A percentile compares a stretch with the other conserved stretches of the same genome.
phyloP scores from a whole-genome alignment of 441 rosid genomes.

The Raphanus hybrid region DNA sequence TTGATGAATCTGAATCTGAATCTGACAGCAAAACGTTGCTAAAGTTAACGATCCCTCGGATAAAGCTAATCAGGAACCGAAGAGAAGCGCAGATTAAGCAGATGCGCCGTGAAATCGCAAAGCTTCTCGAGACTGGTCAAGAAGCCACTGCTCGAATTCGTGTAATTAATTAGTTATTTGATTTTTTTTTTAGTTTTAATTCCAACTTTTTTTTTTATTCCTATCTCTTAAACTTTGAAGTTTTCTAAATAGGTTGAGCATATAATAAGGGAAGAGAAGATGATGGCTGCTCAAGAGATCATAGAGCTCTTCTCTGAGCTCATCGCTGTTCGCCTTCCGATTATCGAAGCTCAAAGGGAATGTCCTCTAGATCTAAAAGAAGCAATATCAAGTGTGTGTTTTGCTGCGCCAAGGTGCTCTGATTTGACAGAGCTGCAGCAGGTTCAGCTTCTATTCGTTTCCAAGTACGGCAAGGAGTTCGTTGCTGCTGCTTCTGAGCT shows the following conservation, averaged over 20 bases:
- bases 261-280: slow-evolving; percentile 92
- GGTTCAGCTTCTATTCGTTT: slow-evolving; percentile 78
- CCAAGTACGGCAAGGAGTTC: slow-evolving; percentile 90
- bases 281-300: slow-evolving; percentile 99
- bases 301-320: slow-evolving; percentile 90
- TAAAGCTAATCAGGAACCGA: slow-evolving; percentile 87
- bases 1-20: background rate
- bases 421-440: slow-evolving; percentile 92
- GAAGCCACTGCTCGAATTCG: slow-evolving; percentile 99
- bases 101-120: slow-evolving; percentile 93
- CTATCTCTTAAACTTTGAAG: background rate
- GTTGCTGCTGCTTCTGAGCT: slow-evolving; percentile 91
- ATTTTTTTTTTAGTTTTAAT: background rate
- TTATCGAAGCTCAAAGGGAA: slow-evolving; percentile 92
- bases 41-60: slow-evolving; percentile 87
- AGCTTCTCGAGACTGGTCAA: slow-evolving; percentile 96
- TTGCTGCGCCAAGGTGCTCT: slow-evolving; percentile 99
- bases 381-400: slow-evolving; percentile 92
- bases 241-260: slow-evolving; percentile 75
- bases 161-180: slow-evolving; percentile 52
- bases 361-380: slow-evolving; percentile 96
- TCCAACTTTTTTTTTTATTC: background rate
- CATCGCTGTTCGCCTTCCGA: slow-evolving; percentile 87
- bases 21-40: slow-evolving; percentile 85
- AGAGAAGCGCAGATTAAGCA: slow-evolving; percentile 90